Base-by-base conservation (phyloP, 805 yeast genomes). In the Ogataea nonfermentans region DNA sequence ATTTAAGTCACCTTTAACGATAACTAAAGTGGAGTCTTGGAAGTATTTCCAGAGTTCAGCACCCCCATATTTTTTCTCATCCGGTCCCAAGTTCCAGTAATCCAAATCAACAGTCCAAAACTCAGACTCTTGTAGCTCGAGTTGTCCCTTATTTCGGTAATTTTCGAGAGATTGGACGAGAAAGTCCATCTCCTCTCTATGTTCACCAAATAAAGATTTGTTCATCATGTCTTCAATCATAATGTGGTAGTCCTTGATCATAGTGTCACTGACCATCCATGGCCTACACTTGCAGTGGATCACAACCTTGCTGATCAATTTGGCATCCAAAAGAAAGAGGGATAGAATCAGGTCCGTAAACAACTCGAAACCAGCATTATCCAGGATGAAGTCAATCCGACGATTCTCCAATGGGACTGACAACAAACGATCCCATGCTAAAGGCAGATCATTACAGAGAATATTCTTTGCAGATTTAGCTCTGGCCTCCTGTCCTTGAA, bases 181-280 rank as follows among this genome's bases (percentile, higher is more conserved):
- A 46, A 61, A 63, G 33, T 76, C 68, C 23, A 81, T 37, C 20
- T 78, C 79, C 4, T 52, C 63, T 32, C 72, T 61, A 42, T 68
- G 67, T 11, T 71, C 69, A 4, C 71, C 66, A 66, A 83, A 87
- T 46, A 78, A 69, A 5, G 56, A 33, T 5, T 67, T 51, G 51
- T 81, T 75, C 19, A 54, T 59, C 51, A 90, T 65, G 53, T 85
- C 86, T 9, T 63, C 51, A 12, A 86, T 48, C 37, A 87, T 67
- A 22, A 71, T 57, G 32, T 70, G 68, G 44, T 87, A 79, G 64
- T 93, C 99, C 55, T 79, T 80, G 20, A 86, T 76, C 79, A 89
- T 79, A 7, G 93, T 95, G 62, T 93, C 99, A 51, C 96, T 86
- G 13, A 93, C 98, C 82, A 93, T 91, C 95, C 98, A 93, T 24